These are phyloP conservation scores for Euphrasia confusa DNA, from an alignment of 257 asterid species.

Conservation along the genomic window DNA sequence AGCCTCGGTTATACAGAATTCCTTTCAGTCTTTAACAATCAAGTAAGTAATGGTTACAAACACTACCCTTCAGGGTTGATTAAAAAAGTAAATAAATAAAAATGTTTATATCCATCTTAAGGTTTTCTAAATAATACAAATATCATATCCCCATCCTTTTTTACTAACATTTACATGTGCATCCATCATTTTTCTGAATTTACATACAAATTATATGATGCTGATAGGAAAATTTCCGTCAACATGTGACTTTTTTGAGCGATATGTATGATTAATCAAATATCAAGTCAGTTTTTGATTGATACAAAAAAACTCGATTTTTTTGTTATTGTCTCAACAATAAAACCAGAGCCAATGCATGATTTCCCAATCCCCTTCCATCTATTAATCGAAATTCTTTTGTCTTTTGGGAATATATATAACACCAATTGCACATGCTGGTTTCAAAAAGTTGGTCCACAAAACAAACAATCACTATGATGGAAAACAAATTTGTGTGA, in stretches of 20 bases:
- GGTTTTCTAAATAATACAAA: not conserved
- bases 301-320: too few species aligned
- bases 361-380: not conserved
- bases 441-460: not conserved
- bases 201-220: not conserved
- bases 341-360: not conserved
- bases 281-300: not conserved
- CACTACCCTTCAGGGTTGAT: not conserved
- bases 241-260: not conserved
- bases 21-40: not conserved
- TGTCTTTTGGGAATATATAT: not conserved
- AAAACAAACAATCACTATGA: not conserved
- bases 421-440: not conserved
- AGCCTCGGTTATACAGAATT: not conserved
- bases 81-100: too few species aligned
- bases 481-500: not conserved
- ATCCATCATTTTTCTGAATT: too few species aligned
- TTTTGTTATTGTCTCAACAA: not conserved
- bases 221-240: not conserved
- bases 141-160: not conserved
- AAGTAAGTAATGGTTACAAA: too few species aligned
- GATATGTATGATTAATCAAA: not conserved
- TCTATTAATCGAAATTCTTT: not conserved
- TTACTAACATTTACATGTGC: too few species aligned
- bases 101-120: not conserved